These are phyloP conservation scores for Paraphoma sp. DNA, from an alignment of 2,329 filamentous ascomycete species.

Conservation along the genomic window DNA sequence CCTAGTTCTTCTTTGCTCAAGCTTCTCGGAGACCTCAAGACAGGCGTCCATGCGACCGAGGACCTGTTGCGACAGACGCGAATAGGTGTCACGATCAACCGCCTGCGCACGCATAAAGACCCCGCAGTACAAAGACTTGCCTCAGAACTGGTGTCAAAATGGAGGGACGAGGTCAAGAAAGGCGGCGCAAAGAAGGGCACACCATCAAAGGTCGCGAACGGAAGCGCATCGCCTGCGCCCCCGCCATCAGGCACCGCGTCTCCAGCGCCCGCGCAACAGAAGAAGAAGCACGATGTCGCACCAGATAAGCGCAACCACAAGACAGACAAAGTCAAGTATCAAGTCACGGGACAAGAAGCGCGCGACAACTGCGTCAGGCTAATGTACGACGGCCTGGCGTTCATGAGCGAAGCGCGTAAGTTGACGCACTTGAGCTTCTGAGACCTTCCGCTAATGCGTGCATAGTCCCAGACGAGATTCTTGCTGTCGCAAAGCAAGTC, in stretches of 20 bases:
- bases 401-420: constrained; percentile 65
- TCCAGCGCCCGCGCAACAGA: constrained; percentile 59
- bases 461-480: constrained; percentile 67
- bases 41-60: constrained; percentile 82
- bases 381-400: constrained; percentile 90
- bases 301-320: constrained; percentile 83
- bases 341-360: constrained; percentile 73
- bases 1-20: constrained; percentile 73
- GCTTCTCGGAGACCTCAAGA: constrained; percentile 79
- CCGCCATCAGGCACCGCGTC: constrained; percentile 49
- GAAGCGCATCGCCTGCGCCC: constrained; percentile 39
- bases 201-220: constrained; percentile 31
- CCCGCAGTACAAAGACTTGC: constrained; percentile 75
- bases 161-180: constrained; percentile 78
- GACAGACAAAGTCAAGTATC: constrained; percentile 78
- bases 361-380: constrained; percentile 89
- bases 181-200: constrained; percentile 45
- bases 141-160: constrained; percentile 83
- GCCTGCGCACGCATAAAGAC: constrained; percentile 81
- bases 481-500: constrained; percentile 71
- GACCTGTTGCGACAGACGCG: constrained; percentile 90
- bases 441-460: constrained; percentile 19
- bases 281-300: constrained; percentile 62
- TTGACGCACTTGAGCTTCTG: constrained; percentile 10
- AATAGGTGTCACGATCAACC: constrained; percentile 88